Base-by-base conservation (phyloP, 345 rosid species). In the Pistacia vera region DNA sequence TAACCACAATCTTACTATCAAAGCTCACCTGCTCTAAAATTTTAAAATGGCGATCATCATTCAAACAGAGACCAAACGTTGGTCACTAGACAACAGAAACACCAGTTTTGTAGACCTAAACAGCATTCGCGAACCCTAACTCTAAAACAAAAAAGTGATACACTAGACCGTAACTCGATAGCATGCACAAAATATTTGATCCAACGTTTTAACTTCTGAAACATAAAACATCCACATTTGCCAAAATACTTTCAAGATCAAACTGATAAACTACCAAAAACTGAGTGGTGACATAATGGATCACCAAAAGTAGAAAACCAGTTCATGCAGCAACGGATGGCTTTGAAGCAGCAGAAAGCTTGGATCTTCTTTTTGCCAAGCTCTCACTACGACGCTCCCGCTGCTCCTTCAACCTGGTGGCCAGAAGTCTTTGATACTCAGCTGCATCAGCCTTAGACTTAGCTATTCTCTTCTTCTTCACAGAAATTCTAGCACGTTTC, bases 341-440 rank as follows among this genome's bases (percentile, higher is more conserved):
- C 82, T 84, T 87, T 25, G 90, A 78, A 63, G 88, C 87, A 79
- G 81, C 41, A 4, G 86, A 88, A 25, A 88, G 86, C 74, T 63
- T 80, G 71, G 89, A 88, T 76, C 91, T 80, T 69, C 60, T 85
- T 79, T 85, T 88, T 3, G 88, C 91, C 65, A 88, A 78, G 83
- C 86, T 88, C 86, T 88, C 87, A 54, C 91, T 88, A 1, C 92
- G 88, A 33, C 85, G 87, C 5, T 86, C 96, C 9, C 93, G 74
- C 72, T 91, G 96, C 82, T 91, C 96, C 90, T 89, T 84, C 79
- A 81, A 63, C 56, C 85, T 66, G 25, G 75, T 71, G n/a, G 85
- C 89, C 17, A 86, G 88, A 41, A 87, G 88, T 61, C 81, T 87
- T 77, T 87, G 90, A 75, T 87, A 87, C 74, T 87, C 87, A 1